phyloP scores from a whole-genome alignment of 495 filamentous ascomycete species.

The Trichoderma virens region DNA sequence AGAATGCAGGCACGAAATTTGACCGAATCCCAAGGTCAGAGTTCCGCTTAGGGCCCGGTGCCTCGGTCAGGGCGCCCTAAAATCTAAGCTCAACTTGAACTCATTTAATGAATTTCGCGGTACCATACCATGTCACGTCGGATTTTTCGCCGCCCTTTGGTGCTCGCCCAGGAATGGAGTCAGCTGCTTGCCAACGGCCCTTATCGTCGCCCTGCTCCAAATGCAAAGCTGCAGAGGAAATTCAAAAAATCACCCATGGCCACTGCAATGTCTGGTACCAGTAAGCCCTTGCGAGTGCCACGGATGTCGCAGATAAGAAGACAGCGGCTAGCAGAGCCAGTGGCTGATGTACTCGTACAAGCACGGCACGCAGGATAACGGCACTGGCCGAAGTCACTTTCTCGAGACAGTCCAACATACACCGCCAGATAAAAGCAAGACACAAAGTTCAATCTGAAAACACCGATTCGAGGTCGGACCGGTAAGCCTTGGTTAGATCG shows the following conservation, averaged over 20 bases:
- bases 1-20: not conserved
- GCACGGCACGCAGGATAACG: not conserved
- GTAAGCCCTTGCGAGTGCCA: not conserved
- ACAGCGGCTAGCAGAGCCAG: not conserved
- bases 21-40: not conserved
- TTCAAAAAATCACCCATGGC: not conserved
- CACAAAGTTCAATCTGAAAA: not conserved
- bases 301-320: conserved; percentile 1
- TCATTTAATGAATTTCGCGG: not conserved
- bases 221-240: not conserved
- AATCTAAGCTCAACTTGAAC: not conserved
- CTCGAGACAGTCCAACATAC: not conserved
- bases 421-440: not conserved
- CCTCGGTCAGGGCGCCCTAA: conserved; percentile 1
- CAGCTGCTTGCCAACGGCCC: not conserved
- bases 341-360: not conserved
- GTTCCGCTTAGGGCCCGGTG: not conserved
- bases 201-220: not conserved
- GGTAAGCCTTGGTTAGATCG: not conserved
- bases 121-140: not conserved
- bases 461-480: not conserved
- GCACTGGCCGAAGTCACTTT: not conserved
- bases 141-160: not conserved
- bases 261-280: not conserved
- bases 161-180: conserved; percentile 8